Conservation (phyloP, 495 filamentous ascomycete species). For the Lasiosphaeris hirsuta region DNA sequence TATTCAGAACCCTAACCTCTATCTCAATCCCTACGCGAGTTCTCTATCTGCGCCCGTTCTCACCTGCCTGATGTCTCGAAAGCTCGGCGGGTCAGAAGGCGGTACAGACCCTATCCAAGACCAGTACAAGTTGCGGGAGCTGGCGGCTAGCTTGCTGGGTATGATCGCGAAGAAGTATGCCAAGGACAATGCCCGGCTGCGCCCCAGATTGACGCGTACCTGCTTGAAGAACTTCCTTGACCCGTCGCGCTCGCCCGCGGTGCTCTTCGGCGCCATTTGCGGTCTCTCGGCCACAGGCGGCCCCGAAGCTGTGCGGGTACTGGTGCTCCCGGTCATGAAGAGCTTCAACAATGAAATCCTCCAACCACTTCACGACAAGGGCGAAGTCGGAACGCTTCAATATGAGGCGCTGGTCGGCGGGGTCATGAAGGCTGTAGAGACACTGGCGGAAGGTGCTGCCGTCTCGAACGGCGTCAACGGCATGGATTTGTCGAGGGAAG, state of each 20-base stretch:
- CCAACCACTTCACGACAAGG: slow-evolving; percentile 56
- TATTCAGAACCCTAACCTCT: slow-evolving; percentile 76
- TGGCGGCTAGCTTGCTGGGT: slow-evolving; percentile 73
- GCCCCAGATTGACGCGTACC: slow-evolving; percentile 82
- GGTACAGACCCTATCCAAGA: slow-evolving; percentile 43
- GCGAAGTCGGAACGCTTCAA: slow-evolving; percentile 52
- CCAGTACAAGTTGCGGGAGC: slow-evolving; percentile 78
- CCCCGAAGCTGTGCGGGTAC: slow-evolving; percentile 68
- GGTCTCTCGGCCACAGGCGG: slow-evolving; percentile 75
- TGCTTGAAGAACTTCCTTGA: slow-evolving; percentile 90
- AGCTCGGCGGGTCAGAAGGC: slow-evolving; percentile 58
- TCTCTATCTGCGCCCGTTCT: slow-evolving; percentile 82
- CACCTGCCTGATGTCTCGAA: slow-evolving; percentile 85
- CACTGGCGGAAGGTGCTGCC: slow-evolving; percentile 29
- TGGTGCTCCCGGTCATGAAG: slow-evolving; percentile 77
- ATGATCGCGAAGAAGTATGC: slow-evolving; percentile 73
- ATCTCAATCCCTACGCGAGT: slow-evolving; percentile 87
- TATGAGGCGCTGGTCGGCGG: slow-evolving; percentile 61
- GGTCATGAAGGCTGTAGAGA: slow-evolving; percentile 56
- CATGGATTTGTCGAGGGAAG: slow-evolving; percentile 39
- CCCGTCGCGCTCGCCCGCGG: slow-evolving; percentile 69
- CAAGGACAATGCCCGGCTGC: slow-evolving; percentile 68
- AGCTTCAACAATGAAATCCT: slow-evolving; percentile 67
- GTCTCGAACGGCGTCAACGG: slow-evolving; percentile 28
- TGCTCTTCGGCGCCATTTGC: slow-evolving; percentile 82